Evolutionary conservation across 1,284 basidiomycete genomes (phyloP), one percentile per base, ranked within the genome.

Genomic region (Entoloma clypeatum): DNA sequence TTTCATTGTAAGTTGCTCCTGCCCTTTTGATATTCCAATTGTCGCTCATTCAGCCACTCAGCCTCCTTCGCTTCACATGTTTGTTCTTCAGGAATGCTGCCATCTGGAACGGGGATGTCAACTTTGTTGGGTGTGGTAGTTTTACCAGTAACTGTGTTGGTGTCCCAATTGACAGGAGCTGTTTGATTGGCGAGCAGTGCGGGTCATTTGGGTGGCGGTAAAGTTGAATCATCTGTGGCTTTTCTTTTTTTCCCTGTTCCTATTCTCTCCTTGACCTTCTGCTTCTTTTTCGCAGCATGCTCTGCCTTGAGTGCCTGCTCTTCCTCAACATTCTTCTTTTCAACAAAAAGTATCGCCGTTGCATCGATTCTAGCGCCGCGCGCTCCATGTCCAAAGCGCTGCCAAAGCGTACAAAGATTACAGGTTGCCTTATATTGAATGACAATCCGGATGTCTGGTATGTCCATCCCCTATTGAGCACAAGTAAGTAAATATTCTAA

Each of bases 351-450:
- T 30, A 49, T 47, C 10, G 47, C 44, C 1, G 24, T 39, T 16
- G 31, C 50, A 11, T 35, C 39, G 10, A 21, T 17, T 4, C 30
- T 37, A 3, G 27, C 17, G 5, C 41, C 47, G 19, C 40, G 36
- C 2, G 36, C 50, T 11, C 14, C 44, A 16, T 31, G 41, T 1
- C 50, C 47, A 27, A 45, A 49, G 1, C 39, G 31, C 19, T 51
- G 50, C 42, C 47, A 46, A 2, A 51, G 26, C 1, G 45, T 44
- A 24, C 47, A 51, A 1, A 51, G 10, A 37, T 39, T 28, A 24
- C 35, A 37, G 16, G 38, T 40, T 4, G 37, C 30, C 29, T 36
- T 36, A 17, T 27, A 49, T 23, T 49, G 47, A 10, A 39, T 37
- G 9, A 49, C 40, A n/a, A 49, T 31, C 7, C 37, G 18, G 10